Evolutionary conservation across 495 filamentous ascomycete species (phyloP).

Genomic region (Hypoxylon lienhwacheense): DNA sequence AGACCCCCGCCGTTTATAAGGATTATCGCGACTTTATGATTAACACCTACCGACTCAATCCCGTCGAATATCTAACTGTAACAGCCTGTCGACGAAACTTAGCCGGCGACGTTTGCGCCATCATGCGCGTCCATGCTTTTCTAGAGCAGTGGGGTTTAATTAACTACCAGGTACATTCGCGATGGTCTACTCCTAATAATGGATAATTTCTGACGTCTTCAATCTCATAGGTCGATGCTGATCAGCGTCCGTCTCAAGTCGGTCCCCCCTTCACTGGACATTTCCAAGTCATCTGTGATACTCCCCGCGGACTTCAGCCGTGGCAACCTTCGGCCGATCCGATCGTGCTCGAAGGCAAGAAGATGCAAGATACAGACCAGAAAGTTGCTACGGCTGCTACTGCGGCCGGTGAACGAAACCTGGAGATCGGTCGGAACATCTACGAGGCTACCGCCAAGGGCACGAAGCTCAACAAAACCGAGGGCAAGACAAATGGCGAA

Average conservation of each 20-base stretch:
- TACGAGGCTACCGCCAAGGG: slow-evolving; percentile 93
- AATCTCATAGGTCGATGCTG: slow-evolving; percentile 88
- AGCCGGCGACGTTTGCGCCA: slow-evolving; percentile 96
- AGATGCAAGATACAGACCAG: slow-evolving; percentile 75
- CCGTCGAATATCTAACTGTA: slow-evolving; percentile 92
- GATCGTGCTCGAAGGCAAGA: slow-evolving; percentile 63
- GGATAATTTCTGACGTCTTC: slow-evolving; percentile 31
- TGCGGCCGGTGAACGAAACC: slow-evolving; percentile 77
- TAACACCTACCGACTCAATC: slow-evolving; percentile 95
- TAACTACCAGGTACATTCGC: slow-evolving; percentile 88
- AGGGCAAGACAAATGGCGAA: slow-evolving; percentile 71
- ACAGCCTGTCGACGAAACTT: slow-evolving; percentile 96
- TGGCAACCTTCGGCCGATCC: slow-evolving; percentile 87
- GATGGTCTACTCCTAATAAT: neutral
- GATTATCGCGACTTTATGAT: slow-evolving; percentile 99
- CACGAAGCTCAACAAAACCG: slow-evolving; percentile 61
- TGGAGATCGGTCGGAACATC: slow-evolving; percentile 90
- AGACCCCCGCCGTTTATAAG: slow-evolving; percentile 96
- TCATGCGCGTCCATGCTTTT: slow-evolving; percentile 97
- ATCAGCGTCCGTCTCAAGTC: slow-evolving; percentile 90
- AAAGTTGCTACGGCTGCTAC: slow-evolving; percentile 63
- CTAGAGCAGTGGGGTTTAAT: slow-evolving; percentile 99
- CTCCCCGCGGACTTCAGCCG: slow-evolving; percentile 88
- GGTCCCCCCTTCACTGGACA: slow-evolving; percentile 96
- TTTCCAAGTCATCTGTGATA: slow-evolving; percentile 92